Conservation (phyloP, 2,329 filamentous ascomycete genomes). For the Penicillium brasilianum region DNA sequence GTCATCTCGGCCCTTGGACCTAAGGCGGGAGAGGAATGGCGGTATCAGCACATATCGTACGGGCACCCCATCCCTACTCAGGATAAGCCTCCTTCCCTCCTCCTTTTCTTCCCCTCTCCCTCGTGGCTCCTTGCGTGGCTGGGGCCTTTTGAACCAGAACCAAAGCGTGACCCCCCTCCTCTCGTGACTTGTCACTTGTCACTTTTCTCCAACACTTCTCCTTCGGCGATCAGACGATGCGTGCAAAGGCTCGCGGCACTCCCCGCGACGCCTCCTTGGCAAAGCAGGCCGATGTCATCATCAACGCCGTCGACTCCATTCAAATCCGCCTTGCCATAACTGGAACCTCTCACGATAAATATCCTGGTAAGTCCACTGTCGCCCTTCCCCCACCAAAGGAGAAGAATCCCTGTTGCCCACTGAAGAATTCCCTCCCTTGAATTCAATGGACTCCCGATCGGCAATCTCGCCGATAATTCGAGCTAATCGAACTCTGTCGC, state of each 20-base stretch:
- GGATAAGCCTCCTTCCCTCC: constrained; percentile 22
- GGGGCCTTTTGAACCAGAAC: background rate
- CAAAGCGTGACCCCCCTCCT: constrained; percentile 16
- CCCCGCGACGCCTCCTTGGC: constrained; percentile 11
- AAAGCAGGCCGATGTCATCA: constrained; percentile 24
- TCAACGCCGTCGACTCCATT: constrained; percentile 35
- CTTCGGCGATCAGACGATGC: constrained; percentile 18
- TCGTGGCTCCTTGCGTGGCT: constrained; percentile 27
- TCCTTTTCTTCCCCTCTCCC: constrained; percentile 15
- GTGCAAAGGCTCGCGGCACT: constrained; percentile 16
- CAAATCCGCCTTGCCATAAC: constrained; percentile 39
- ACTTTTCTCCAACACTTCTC: background rate
- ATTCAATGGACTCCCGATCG: constrained; percentile 6
- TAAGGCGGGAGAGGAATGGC: constrained; percentile 6
- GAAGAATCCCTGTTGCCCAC: constrained; percentile 6
- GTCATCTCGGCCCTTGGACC: constrained; percentile 5
- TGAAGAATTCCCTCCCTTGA: constrained; percentile 3
- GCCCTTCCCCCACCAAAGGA: background rate
- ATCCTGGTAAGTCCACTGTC: constrained; percentile 42
- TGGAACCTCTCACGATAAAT: constrained; percentile 44
- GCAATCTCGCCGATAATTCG: constrained; percentile 10
- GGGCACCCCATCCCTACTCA: constrained; percentile 21
- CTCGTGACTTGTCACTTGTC: background rate
- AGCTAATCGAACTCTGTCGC: constrained; percentile 16
- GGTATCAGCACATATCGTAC: constrained; percentile 11